phyloP scores from a whole-genome alignment of 768 basidiomycete genomes.

The Pisolithus microcarpus region DNA sequence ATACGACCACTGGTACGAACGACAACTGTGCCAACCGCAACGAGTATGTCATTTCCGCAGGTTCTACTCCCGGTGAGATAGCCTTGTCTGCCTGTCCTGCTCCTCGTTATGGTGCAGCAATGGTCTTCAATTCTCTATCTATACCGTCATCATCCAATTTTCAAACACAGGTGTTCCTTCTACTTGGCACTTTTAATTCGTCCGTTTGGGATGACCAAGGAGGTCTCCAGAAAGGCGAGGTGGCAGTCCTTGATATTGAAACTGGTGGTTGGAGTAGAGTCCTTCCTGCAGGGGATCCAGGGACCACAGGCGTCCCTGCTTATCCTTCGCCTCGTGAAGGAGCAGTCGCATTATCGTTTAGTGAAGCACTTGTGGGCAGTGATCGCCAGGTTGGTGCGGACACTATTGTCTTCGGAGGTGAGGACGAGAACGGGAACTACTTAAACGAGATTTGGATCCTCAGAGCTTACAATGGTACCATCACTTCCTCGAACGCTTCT shows the following conservation, averaged over 20 bases:
- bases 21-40: slow-evolving; percentile 52
- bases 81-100: slow-evolving; percentile 50
- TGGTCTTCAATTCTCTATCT: slow-evolving; percentile 47
- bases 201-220: slow-evolving; percentile 62
- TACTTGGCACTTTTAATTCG: slow-evolving; percentile 61
- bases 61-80: slow-evolving; percentile 24
- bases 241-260: slow-evolving; percentile 57
- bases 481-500: slow-evolving; percentile 45
- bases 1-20: slow-evolving; percentile 31
- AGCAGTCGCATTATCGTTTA: slow-evolving; percentile 54
- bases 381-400: slow-evolving; percentile 48
- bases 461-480: slow-evolving; percentile 57
- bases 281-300: slow-evolving; percentile 70
- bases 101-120: slow-evolving; percentile 52
- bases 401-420: slow-evolving; percentile 73
- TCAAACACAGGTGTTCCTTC: slow-evolving; percentile 55
- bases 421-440: slow-evolving; percentile 57
- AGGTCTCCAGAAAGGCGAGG: slow-evolving; percentile 60
- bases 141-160: slow-evolving; percentile 50
- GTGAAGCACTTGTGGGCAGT: slow-evolving; percentile 48
- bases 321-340: slow-evolving; percentile 69
- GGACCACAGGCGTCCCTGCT: slow-evolving; percentile 31
- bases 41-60: slow-evolving; percentile 44
- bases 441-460: slow-evolving; percentile 75
- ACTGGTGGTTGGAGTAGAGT: slow-evolving; percentile 66